A percentile compares a stretch with the other conserved stretches of the same genome.
Evolutionary conservation across 2,329 filamentous ascomycete species (phyloP).

Genomic region (Talaromyces sp.): DNA sequence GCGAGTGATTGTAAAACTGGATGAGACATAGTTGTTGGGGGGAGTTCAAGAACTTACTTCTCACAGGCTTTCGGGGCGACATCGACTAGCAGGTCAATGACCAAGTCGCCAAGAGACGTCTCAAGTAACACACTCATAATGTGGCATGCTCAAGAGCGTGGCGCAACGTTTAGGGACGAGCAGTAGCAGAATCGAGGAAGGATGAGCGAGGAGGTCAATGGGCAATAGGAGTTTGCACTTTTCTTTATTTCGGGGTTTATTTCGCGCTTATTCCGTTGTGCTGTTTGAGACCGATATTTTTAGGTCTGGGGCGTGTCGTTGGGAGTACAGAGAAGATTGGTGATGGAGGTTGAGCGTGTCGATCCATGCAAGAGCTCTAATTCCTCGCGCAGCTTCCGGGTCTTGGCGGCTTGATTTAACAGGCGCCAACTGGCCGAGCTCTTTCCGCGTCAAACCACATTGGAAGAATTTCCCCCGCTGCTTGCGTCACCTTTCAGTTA

Average conservation of each 20-base stretch:
- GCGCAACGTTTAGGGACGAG: conserved; percentile 3
- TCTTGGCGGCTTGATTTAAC: conserved; percentile 10
- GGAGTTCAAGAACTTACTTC: conserved; percentile 63
- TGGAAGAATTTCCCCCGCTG: background rate
- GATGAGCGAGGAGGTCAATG: background rate
- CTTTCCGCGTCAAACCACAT: background rate
- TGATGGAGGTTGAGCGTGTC: background rate
- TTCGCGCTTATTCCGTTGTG: background rate
- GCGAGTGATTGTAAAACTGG: background rate
- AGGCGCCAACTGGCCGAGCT: background rate
- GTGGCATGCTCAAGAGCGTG: conserved; percentile 10
- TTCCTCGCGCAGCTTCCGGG: conserved; percentile 10
- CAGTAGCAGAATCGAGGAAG: background rate
- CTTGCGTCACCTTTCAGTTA: background rate
- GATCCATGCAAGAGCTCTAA: background rate
- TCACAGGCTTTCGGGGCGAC: conserved; percentile 89
- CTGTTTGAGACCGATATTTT: background rate
- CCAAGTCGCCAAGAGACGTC: conserved; percentile 88
- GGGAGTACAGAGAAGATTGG: background rate
- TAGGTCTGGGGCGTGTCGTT: background rate
- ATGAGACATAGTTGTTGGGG: background rate
- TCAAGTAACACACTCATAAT: conserved; percentile 90
- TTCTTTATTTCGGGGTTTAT: background rate
- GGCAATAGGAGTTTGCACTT: background rate
- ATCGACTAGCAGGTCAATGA: conserved; percentile 86